phyloP scores from a whole-genome alignment of 2,329 filamentous ascomycete species.

The Exophiala alcalophila region DNA sequence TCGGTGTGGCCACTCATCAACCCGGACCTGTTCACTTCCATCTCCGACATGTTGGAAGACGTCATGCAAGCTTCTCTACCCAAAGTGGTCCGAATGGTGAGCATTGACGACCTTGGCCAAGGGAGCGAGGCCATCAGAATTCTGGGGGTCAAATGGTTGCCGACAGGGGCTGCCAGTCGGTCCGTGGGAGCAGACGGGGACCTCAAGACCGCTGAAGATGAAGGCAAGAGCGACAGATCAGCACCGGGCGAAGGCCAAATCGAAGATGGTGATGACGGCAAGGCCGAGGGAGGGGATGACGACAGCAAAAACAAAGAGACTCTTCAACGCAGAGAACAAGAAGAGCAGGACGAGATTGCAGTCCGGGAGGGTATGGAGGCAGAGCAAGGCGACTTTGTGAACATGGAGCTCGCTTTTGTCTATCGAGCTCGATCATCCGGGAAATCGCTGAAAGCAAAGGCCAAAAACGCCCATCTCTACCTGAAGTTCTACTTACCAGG shows the following conservation, averaged over 20 bases:
- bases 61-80: constrained; percentile 76
- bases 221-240: constrained; percentile 51
- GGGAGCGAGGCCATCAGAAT: constrained; percentile 69
- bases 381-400: constrained; percentile 75
- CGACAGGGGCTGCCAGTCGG: constrained; percentile 64
- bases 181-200: constrained; percentile 60
- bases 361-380: constrained; percentile 65
- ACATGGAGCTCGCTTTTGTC: constrained; percentile 71
- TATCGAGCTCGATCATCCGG: constrained; percentile 64
- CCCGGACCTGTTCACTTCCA: constrained; percentile 66
- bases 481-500: constrained; percentile 68
- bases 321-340: constrained; percentile 38
- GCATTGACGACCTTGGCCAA: constrained; percentile 72
- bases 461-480: constrained; percentile 70
- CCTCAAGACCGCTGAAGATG: constrained; percentile 39
- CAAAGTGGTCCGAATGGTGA: constrained; percentile 68
- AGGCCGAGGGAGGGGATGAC: constrained; percentile 41
- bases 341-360: constrained; percentile 36
- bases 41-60: constrained; percentile 71
- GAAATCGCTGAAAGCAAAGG: constrained; percentile 59
- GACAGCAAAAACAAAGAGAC: constrained; percentile 37
- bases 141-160: constrained; percentile 69
- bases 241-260: constrained; percentile 40
- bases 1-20: constrained; percentile 74
- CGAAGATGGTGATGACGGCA: constrained; percentile 37